These are phyloP conservation scores for Hypoxylon fragiforme DNA, from an alignment of 495 filamentous ascomycete species.

Conservation along the genomic window DNA sequence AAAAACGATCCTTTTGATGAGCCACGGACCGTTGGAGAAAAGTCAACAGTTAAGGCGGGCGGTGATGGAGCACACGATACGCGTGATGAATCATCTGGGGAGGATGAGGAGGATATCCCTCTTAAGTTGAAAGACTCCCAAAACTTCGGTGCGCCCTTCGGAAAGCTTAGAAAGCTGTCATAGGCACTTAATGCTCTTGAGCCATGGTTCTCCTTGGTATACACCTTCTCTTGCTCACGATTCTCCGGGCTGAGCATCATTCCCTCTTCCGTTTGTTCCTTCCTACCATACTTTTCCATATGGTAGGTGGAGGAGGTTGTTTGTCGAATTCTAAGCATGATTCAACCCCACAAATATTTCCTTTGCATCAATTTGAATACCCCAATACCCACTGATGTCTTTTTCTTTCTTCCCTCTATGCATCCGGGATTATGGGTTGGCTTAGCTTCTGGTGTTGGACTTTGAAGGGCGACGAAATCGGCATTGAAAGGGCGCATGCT, in stretches of 20 bases:
- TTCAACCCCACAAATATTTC: conserved; percentile 1
- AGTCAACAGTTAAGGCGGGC: conserved; percentile 4
- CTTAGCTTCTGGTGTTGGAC: conserved; percentile 18
- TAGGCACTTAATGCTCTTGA: not conserved
- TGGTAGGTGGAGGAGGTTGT: conserved; percentile 3
- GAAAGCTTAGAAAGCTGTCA: conserved; percentile 21
- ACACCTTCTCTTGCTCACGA: not conserved
- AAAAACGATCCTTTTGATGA: conserved; percentile 19
- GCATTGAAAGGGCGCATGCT: conserved; percentile 29
- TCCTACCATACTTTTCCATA: not conserved
- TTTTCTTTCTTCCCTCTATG: conserved; percentile 4
- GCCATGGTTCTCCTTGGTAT: not conserved
- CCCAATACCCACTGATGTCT: conserved; percentile 25
- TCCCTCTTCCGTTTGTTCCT: conserved; percentile 9
- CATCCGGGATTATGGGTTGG: conserved; percentile 12
- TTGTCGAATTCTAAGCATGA: not conserved
- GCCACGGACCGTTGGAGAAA: not conserved
- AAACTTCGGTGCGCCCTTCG: conserved; percentile 58
- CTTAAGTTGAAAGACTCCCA: conserved; percentile 61
- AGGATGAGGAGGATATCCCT: conserved; percentile 56
- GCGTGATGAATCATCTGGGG: conserved; percentile 28
- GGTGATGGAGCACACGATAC: conserved; percentile 19
- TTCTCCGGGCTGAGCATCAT: conserved; percentile 6
- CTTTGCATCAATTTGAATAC: conserved; percentile 25
- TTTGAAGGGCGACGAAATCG: conserved; percentile 15